Percentiles rank a stretch among this genome's conserved stretches.
Evolutionary conservation across 805 yeast genomes (phyloP).

Genomic region (Clavispora vitiphila): DNA sequence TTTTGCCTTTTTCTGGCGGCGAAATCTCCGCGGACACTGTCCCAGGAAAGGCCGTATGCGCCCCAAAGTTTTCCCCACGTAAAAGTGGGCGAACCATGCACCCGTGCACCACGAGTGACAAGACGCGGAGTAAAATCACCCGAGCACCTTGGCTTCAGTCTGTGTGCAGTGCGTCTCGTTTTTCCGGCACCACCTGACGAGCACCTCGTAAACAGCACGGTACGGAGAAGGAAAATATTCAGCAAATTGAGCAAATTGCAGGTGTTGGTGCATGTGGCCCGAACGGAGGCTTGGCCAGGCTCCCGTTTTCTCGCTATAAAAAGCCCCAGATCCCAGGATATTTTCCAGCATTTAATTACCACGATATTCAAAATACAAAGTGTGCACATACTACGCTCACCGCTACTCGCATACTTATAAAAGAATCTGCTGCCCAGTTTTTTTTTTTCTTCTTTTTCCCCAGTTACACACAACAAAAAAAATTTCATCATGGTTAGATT

Average conservation of each 20-base stretch:
- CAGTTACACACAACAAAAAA: not conserved
- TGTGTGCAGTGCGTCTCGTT: slow-evolving; percentile 1
- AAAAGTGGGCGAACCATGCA: not conserved
- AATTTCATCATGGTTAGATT: slow-evolving; percentile 60
- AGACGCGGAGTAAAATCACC: slow-evolving; percentile 13
- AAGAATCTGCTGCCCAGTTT: not conserved
- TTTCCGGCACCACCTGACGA: slow-evolving; percentile 4
- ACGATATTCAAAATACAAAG: not conserved
- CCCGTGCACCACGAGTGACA: slow-evolving; percentile 3
- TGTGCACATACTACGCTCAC: not conserved
- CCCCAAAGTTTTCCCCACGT: not conserved
- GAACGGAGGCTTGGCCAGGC: too few species aligned
- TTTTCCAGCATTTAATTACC: not conserved
- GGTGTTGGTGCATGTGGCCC: too few species aligned
- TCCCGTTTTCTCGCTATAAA: not conserved
- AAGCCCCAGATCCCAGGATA: not conserved
- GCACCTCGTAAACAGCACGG: not conserved
- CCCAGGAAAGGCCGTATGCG: not conserved
- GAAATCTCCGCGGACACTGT: not conserved
- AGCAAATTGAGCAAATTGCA: not conserved
- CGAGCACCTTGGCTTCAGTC: slow-evolving; percentile 2
- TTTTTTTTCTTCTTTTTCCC: not conserved
- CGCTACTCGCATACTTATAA: not conserved
- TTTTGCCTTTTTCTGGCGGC: too few species aligned
- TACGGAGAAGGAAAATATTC: not conserved